A percentile compares a stretch with the other conserved stretches of the same genome.
Conservation (phyloP, 2,329 filamentous ascomycete genomes). For the Leptographium galeiforme region DNA sequence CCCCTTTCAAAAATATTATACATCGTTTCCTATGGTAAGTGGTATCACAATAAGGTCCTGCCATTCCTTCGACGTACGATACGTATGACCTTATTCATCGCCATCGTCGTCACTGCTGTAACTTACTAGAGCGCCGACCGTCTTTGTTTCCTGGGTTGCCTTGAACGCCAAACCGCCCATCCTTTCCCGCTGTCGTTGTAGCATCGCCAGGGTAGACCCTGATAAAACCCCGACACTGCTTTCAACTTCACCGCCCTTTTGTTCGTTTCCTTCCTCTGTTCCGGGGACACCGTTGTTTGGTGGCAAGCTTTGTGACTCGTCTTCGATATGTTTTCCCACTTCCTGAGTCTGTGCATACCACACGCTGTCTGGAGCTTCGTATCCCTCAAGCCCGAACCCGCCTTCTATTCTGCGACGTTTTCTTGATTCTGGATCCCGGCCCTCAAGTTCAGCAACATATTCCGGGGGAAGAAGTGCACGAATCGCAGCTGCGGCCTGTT, state of each 20-base stretch:
- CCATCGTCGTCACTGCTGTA: slow-evolving; percentile 71
- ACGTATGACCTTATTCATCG: background rate
- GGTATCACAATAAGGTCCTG: no score
- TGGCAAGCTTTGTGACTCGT: slow-evolving; percentile 7
- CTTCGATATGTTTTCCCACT: slow-evolving; percentile 39
- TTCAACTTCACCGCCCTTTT: slow-evolving; percentile 27
- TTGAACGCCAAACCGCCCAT: slow-evolving; percentile 40
- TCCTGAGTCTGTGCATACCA: slow-evolving; percentile 66
- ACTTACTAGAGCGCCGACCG: slow-evolving; percentile 63
- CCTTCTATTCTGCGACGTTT: slow-evolving; percentile 86
- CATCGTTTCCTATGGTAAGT: no score
- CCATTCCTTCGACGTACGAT: no score
- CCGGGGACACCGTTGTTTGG: slow-evolving; percentile 26
- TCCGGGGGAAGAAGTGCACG: slow-evolving; percentile 74
- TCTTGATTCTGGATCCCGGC: slow-evolving; percentile 70
- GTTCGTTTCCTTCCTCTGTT: slow-evolving; percentile 20
- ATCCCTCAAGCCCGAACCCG: slow-evolving; percentile 76
- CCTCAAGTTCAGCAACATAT: slow-evolving; percentile 89
- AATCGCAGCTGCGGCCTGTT: slow-evolving; percentile 92
- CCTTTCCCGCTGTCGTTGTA: slow-evolving; percentile 35
- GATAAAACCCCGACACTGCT: slow-evolving; percentile 58
- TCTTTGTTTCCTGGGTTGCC: slow-evolving; percentile 36
- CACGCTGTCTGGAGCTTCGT: slow-evolving; percentile 86
- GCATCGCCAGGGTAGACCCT: slow-evolving; percentile 63
- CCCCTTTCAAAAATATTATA: no score